Evolutionary conservation across 2,329 filamentous ascomycete species (phyloP).

Genomic region (Botryotinia calthae): DNA sequence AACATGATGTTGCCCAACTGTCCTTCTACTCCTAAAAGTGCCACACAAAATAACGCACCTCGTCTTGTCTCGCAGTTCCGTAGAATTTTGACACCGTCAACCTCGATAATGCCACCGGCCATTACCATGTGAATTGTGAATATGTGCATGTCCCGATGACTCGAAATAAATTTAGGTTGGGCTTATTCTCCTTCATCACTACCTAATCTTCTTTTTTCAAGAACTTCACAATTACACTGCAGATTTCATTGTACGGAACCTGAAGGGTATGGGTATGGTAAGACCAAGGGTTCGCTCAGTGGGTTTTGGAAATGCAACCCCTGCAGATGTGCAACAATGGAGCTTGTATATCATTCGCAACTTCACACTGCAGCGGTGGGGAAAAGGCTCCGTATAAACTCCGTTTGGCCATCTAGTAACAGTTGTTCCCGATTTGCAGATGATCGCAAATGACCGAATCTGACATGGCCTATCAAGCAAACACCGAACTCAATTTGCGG

Average conservation of each 20-base stretch:
- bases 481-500: not conserved
- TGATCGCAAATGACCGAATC: not conserved
- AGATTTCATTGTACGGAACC: not conserved
- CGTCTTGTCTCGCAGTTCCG: not conserved
- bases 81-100: not conserved
- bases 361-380: not conserved
- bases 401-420: not conserved
- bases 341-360: not conserved
- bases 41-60: not conserved
- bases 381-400: conserved; percentile 7
- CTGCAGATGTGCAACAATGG: not conserved
- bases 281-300: conserved; percentile 5
- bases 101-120: not conserved
- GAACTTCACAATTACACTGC: not conserved
- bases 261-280: not conserved
- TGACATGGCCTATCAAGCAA: not conserved
- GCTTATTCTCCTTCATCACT: not conserved
- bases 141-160: not conserved
- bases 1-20: not conserved
- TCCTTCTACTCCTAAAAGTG: not conserved
- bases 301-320: not conserved
- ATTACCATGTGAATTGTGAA: not conserved
- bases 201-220: not conserved
- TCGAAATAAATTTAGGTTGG: not conserved
- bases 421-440: not conserved